Percentiles rank a stretch among this genome's conserved stretches.
Evolutionary conservation across 257 asterid species (phyloP).

Genomic region (Nicotiana noctiflora): DNA sequence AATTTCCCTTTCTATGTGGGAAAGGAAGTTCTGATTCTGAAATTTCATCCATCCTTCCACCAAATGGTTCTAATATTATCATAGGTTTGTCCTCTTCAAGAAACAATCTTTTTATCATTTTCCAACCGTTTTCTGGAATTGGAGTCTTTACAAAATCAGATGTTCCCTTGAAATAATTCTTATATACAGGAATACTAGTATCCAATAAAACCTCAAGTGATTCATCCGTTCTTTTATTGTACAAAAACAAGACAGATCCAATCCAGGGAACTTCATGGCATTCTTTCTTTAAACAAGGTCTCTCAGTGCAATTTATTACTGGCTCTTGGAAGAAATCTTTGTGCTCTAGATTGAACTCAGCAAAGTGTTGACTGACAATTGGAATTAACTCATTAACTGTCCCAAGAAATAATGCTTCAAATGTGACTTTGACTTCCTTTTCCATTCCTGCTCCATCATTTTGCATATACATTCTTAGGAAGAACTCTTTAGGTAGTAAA

Average conservation of each 20-base stretch:
- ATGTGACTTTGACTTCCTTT: not conserved
- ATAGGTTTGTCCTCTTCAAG: not conserved
- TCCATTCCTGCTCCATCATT: not conserved
- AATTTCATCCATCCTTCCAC: slow-evolving; percentile 27
- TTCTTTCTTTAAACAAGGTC: slow-evolving; percentile 12
- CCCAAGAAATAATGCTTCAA: slow-evolving; percentile 27
- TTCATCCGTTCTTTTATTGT: not conserved
- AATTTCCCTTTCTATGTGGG: slow-evolving; percentile 28
- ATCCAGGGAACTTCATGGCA: slow-evolving; percentile 21
- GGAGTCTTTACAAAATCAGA: slow-evolving; percentile 23
- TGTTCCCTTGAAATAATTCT: slow-evolving; percentile 13
- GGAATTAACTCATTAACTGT: slow-evolving; percentile 12
- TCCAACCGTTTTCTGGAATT: slow-evolving; percentile 16
- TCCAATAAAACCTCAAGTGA: slow-evolving; percentile 3
- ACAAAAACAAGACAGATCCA: slow-evolving; percentile 15
- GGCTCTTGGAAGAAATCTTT: slow-evolving; percentile 15
- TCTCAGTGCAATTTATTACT: not conserved
- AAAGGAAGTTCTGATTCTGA: slow-evolving; percentile 20
- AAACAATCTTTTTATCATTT: slow-evolving; percentile 14
- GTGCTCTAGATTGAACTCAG: slow-evolving; percentile 13
- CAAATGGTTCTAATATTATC: slow-evolving; percentile 22
- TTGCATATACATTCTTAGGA: slow-evolving; percentile 12
- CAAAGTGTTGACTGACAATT: not conserved
- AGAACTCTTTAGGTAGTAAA: slow-evolving; percentile 9
- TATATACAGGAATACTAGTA: not conserved